Evolutionary conservation across 352 stramenopile species (phyloP).

Genomic region (Pythium brassicae): DNA sequence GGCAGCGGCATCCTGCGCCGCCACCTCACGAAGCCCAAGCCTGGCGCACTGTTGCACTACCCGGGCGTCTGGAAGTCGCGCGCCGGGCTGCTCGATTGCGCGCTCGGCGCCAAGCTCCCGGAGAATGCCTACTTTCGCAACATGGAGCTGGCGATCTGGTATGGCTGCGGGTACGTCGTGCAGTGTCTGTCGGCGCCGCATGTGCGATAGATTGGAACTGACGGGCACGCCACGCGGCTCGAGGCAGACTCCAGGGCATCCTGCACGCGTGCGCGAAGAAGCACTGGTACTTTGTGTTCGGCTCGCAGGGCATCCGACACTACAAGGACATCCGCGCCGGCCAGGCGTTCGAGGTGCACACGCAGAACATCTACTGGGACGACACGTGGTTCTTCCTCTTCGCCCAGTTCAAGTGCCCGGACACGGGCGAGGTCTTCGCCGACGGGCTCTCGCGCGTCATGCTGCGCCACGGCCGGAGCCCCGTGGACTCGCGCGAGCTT

Average conservation of each 20-base stretch:
- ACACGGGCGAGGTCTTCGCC: constrained; percentile 56
- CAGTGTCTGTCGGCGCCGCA: too few species aligned
- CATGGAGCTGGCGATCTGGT: constrained; percentile 75
- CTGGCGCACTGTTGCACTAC: constrained; percentile 48
- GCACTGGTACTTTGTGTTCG: constrained; percentile 68
- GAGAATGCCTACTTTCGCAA: constrained; percentile 70
- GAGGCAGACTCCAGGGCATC: constrained; percentile 37
- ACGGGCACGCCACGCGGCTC: too few species aligned
- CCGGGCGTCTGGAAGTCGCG: constrained; percentile 55
- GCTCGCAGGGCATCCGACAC: constrained; percentile 60
- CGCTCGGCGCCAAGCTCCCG: constrained; percentile 39
- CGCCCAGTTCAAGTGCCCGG: constrained; percentile 61
- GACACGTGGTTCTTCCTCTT: constrained; percentile 69
- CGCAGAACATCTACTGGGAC: constrained; percentile 67
- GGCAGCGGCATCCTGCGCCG: constrained; percentile 41
- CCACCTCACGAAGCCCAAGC: constrained; percentile 31
- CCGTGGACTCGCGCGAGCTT: constrained; percentile 41
- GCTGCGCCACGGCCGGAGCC: constrained; percentile 46
- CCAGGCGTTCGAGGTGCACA: constrained; percentile 61
- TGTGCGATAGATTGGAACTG: too few species aligned
- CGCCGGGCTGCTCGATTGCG: constrained; percentile 54
- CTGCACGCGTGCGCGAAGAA: constrained; percentile 49
- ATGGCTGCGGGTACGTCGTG: constrained; percentile 46
- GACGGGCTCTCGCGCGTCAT: constrained; percentile 62
- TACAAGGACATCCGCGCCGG: constrained; percentile 50